Conservation (phyloP, 2,329 filamentous ascomycete genomes). For the Scedosporium aurantiacum region DNA sequence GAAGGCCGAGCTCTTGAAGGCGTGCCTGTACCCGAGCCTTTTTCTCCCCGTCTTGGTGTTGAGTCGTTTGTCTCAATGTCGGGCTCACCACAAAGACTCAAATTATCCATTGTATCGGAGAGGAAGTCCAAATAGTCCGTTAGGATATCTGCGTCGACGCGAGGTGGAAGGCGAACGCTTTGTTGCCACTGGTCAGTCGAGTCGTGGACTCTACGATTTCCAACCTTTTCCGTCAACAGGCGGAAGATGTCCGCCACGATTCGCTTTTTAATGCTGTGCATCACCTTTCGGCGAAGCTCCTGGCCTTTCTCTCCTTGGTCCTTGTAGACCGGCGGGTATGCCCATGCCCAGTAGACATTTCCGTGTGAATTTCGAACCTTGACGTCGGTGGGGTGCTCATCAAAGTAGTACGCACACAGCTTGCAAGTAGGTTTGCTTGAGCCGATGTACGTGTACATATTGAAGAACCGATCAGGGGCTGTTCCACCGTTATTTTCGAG, state of each 20-base stretch:
- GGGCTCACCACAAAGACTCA: neutral
- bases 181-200: constrained; percentile 13
- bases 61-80: neutral
- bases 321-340: constrained; percentile 20
- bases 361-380: constrained; percentile 19
- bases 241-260: constrained; percentile 18
- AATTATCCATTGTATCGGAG: neutral
- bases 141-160: neutral
- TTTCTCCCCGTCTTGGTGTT: neutral
- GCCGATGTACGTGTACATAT: constrained; percentile 24
- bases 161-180: neutral
- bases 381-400: constrained; percentile 15
- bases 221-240: constrained; percentile 17
- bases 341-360: constrained; percentile 29
- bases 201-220: constrained; percentile 18
- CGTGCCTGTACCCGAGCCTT: too few species aligned
- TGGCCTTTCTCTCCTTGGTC: constrained; percentile 7
- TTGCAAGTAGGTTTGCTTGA: constrained; percentile 28
- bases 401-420: constrained; percentile 27
- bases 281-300: constrained; percentile 12
- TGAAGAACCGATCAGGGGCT: constrained; percentile 17
- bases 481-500: constrained; percentile 8
- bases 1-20: too few species aligned
- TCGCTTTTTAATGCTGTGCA: constrained; percentile 15
- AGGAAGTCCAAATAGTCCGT: neutral